phyloP scores from a whole-genome alignment of 2,329 filamentous ascomycete species.

The Dothideomycetes sp. region DNA sequence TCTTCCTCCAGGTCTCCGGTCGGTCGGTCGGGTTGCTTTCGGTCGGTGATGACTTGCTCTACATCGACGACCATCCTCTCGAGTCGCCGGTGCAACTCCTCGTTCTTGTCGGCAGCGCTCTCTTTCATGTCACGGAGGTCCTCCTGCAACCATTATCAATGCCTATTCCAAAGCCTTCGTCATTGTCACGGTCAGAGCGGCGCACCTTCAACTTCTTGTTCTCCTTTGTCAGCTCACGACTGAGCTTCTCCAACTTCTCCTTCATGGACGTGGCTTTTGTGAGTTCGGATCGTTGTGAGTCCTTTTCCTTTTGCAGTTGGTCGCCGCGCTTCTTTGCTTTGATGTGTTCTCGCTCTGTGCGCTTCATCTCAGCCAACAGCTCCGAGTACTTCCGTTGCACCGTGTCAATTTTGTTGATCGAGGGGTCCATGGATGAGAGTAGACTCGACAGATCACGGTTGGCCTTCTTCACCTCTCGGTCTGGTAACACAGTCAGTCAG shows the following conservation, averaged over 20 bases:
- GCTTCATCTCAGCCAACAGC: slow-evolving; percentile 88
- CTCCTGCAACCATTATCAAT: slow-evolving; percentile 55
- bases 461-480: slow-evolving; percentile 87
- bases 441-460: slow-evolving; percentile 83
- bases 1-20: slow-evolving; percentile 82
- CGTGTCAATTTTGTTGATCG: slow-evolving; percentile 82
- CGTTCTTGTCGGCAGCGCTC: slow-evolving; percentile 70
- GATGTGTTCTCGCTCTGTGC: slow-evolving; percentile 82
- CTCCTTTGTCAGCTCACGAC: slow-evolving; percentile 85
- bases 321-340: slow-evolving; percentile 96
- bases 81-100: slow-evolving; percentile 76
- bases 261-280: slow-evolving; percentile 86
- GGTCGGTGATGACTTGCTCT: slow-evolving; percentile 79
- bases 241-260: slow-evolving; percentile 94
- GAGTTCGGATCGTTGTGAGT: slow-evolving; percentile 76
- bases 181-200: slow-evolving; percentile 11
- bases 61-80: slow-evolving; percentile 73
- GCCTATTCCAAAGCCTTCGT: slow-evolving; percentile 14
- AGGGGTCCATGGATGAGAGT: slow-evolving; percentile 78
- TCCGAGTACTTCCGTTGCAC: slow-evolving; percentile 88
- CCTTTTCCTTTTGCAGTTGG: slow-evolving; percentile 91
- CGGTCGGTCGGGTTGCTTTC: slow-evolving; percentile 71
- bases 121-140: slow-evolving; percentile 79
- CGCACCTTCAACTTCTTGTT: slow-evolving; percentile 95
- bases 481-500: slow-evolving; percentile 37